Conservation (phyloP, 257 asterid species). For the Petunia axillaris region DNA sequence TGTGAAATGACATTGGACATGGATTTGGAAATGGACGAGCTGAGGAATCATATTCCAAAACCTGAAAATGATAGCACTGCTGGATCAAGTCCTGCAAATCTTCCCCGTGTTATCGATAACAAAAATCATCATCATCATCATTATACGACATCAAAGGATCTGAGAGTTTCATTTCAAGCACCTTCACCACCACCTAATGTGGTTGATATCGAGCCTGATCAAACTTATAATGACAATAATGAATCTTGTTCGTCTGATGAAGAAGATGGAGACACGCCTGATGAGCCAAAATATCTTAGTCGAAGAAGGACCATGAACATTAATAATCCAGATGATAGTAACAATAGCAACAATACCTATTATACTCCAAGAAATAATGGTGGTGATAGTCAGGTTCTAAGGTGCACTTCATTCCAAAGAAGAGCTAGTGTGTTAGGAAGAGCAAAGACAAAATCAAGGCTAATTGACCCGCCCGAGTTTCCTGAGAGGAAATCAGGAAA, state of each 20-base stretch:
- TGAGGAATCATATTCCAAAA: slow-evolving; percentile 26
- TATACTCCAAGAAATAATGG: slow-evolving; percentile 9
- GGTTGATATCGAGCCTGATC: slow-evolving; percentile 46
- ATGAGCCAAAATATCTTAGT: slow-evolving; percentile 29
- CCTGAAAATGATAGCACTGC: slow-evolving; percentile 1
- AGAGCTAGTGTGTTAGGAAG: slow-evolving; percentile 54
- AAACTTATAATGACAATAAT: slow-evolving; percentile 25
- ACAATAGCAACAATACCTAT: slow-evolving; percentile 1
- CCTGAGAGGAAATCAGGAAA: slow-evolving; percentile 49
- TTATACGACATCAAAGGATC: slow-evolving; percentile 40
- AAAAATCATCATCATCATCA: slow-evolving; percentile 18
- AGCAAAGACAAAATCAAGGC: slow-evolving; percentile 65
- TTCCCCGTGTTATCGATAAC: not conserved
- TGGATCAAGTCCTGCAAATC: slow-evolving; percentile 21
- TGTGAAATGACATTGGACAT: slow-evolving; percentile 60
- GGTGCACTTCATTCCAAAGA: slow-evolving; percentile 62
- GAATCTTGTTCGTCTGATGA: slow-evolving; percentile 44
- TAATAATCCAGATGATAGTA: slow-evolving; percentile 23
- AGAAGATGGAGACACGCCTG: slow-evolving; percentile 15
- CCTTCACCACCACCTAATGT: slow-evolving; percentile 29
- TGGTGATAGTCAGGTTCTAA: slow-evolving; percentile 52
- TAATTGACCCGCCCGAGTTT: slow-evolving; percentile 54
- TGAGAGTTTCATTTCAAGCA: slow-evolving; percentile 39
- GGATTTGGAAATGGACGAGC: slow-evolving; percentile 71
- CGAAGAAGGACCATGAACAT: slow-evolving; percentile 34